Evolutionary conservation across 148 eudicot genomes (phyloP).

Genomic region (Amaranthus hypochondriacus): DNA sequence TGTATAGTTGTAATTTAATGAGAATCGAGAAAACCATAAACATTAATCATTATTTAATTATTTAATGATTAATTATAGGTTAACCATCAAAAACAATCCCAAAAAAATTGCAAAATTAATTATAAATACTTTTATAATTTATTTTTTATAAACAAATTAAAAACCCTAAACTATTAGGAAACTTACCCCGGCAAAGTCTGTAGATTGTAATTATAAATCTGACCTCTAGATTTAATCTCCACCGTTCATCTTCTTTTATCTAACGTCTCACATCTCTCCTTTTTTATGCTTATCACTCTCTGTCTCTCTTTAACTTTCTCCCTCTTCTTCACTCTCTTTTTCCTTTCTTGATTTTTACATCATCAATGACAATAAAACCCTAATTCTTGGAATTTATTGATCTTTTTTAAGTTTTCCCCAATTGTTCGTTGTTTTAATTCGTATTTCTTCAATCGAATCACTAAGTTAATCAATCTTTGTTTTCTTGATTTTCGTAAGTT

Average conservation of each 20-base stretch:
- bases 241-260: conserved; percentile 25
- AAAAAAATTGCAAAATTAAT: neutral
- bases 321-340: neutral
- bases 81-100: too few relatives aligned
- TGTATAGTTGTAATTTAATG: too few relatives aligned
- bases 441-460: neutral
- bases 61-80: too few relatives aligned
- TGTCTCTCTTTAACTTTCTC: neutral
- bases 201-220: conserved; percentile 22
- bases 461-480: neutral
- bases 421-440: neutral
- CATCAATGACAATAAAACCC: conserved; percentile 25
- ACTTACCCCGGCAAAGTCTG: conserved; percentile 13
- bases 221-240: conserved; percentile 22
- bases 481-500: neutral
- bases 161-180: conserved; percentile 34
- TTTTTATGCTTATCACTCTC: conserved; percentile 45
- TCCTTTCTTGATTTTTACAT: conserved; percentile 10
- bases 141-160: conserved; percentile 2
- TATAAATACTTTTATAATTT: neutral
- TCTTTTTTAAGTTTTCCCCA: neutral
- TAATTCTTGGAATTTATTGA: conserved; percentile 16
- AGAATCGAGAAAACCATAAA: too few relatives aligned
- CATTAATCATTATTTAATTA: too few relatives aligned
- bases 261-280: conserved; percentile 30